These are phyloP conservation scores for Cladosporium sp. DNA, from an alignment of 2,329 filamentous ascomycete genomes.

Conservation along the genomic window DNA sequence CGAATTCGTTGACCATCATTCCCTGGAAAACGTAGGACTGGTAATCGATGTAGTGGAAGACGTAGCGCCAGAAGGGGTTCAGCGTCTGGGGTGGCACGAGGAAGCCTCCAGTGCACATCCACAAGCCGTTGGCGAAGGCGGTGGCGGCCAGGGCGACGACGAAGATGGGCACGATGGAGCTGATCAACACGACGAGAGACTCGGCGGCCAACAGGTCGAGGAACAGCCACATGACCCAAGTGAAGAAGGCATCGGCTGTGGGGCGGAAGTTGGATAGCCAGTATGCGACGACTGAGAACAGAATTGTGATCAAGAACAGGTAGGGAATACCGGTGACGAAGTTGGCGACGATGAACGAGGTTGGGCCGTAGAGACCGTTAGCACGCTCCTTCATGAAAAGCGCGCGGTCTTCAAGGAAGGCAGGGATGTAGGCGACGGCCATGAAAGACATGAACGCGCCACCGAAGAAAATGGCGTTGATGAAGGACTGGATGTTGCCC, in stretches of 20 bases:
- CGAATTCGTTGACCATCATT: constrained; percentile 91
- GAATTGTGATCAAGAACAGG: constrained; percentile 69
- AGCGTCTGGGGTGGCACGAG: constrained; percentile 68
- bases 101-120: constrained; percentile 85
- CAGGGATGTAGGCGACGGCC: constrained; percentile 74
- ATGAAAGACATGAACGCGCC: constrained; percentile 52
- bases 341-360: constrained; percentile 70
- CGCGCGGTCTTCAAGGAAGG: constrained; percentile 73
- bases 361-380: constrained; percentile 75
- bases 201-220: constrained; percentile 79
- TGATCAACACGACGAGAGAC: constrained; percentile 73
- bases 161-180: constrained; percentile 70
- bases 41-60: constrained; percentile 86
- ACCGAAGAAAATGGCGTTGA: constrained; percentile 67
- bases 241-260: constrained; percentile 64
- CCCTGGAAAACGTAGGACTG: constrained; percentile 82
- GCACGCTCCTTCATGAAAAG: constrained; percentile 72
- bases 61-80: constrained; percentile 82
- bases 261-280: constrained; percentile 75
- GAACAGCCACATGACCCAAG: constrained; percentile 79
- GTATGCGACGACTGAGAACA: constrained; percentile 74
- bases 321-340: constrained; percentile 79
- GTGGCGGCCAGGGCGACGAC: constrained; percentile 74
- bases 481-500: constrained; percentile 72
- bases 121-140: constrained; percentile 82